Evolutionary conservation across 75 land plant genomes (phyloP), one percentile per base, ranked within the genome.

Genomic region (Adiantum capillusveneris): DNA sequence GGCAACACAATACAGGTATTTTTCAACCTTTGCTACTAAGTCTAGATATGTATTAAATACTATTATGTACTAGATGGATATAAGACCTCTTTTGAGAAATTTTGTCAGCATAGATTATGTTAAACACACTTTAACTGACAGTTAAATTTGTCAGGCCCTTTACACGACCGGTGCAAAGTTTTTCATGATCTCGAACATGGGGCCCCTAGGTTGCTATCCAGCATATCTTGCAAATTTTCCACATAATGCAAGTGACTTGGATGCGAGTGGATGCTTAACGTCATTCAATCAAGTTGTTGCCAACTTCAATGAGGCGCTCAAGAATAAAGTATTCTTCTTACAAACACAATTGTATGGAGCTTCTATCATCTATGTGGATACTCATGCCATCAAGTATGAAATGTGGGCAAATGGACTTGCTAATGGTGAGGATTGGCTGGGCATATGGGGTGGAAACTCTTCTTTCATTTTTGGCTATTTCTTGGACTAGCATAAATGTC

Each of bases 161-260:
- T 67, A 88, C 44, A 65, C 6, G 0, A 21, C 65, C 30, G 85
- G 88, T 28, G 93, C 80, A 5, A 44, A 79, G 7, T 71, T 76
- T 31, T 79, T 88, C 54, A 36, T 81, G 54, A 76, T 88, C 20
- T 65, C 73, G 0, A 82, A 84, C 51, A 72, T 88, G 21, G 85
- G 85, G 12, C 93, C 93, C 13, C 60, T 84, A 6, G 88, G 93
- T 0, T 88, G 93, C 49, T 84, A 76, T 46, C 93, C 93, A 0
- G 43, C 72, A 0, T 72, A 76, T 51, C 59, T 88, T 43, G 77
- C 75, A 1, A n/a, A 59, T 30, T 69, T 79, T 31, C 72, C 88
- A 29, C 85, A 79, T 41, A 48, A 54, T n/a, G 52, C 49, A 17
- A 59, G 79, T 12, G 88, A 84, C 26, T 17, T 84, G 9, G 93